phyloP scores from a whole-genome alignment of 331 rosid genomes.

The Acacia pycnantha region DNA sequence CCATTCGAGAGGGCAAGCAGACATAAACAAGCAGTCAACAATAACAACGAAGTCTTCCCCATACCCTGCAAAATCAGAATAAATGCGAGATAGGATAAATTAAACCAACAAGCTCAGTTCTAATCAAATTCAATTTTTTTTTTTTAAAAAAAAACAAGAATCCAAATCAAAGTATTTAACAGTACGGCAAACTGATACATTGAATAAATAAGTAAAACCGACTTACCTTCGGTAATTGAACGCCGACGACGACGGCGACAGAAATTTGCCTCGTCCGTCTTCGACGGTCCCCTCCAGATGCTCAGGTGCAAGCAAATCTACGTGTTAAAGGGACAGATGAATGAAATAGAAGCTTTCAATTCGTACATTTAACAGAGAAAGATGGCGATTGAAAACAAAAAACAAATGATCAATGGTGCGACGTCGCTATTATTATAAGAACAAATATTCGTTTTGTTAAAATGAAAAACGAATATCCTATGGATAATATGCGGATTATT shows the following conservation, averaged over 20 bases:
- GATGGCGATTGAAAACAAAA: background rate
- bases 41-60: conserved; percentile 58
- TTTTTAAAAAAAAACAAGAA: background rate
- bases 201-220: background rate
- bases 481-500: background rate
- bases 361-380: background rate
- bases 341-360: background rate
- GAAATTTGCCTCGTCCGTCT: background rate
- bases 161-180: background rate
- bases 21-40: conserved; percentile 41
- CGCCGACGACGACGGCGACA: background rate
- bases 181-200: conserved; percentile 4
- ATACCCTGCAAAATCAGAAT: conserved; percentile 43
- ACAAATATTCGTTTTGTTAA: too few species aligned
- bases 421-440: background rate
- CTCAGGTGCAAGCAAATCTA: background rate
- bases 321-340: background rate
- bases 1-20: conserved; percentile 46
- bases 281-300: background rate
- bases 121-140: background rate
- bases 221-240: background rate
- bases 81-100: background rate
- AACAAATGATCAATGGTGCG: background rate
- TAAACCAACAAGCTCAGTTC: conserved; percentile 6
- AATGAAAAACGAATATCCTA: background rate